Evolutionary conservation across 2,329 filamentous ascomycete genomes (phyloP), one percentile per base, ranked within the genome.

Genomic region (Pyrenophora seminiperda): DNA sequence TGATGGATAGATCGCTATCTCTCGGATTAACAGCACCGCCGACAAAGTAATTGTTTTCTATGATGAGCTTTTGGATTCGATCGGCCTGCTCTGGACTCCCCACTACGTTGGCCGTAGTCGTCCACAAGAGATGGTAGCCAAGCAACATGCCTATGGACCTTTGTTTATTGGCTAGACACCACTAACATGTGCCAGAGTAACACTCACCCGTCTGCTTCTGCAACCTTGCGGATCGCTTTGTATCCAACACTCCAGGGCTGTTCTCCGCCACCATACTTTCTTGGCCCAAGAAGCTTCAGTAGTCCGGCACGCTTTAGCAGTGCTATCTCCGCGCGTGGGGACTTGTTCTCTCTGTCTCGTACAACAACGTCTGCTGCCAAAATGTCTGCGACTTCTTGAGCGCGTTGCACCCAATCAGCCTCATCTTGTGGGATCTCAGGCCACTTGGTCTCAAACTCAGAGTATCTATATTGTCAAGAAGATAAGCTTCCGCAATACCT

Each of bases 91-190:
- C 81, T 0, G 79, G 67, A 0, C 76, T 84, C 1, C 85, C 85
- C 7, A 87, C 81, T 0, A 87, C 74, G 50, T 81, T 81, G 13
- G 82, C 83, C 0, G 81, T 86, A 0, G 78, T 82, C 0, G 80
- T 83, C 84, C 84, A 88, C 6, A 86, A 74, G 4, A 87, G 73
- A 59, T 87, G 84, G 57, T 87, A 87, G 1, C 83, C 84, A 0
- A 87, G 74, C 0, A 88, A 76, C 83, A 86, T 86, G 1, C 84
- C 85, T 24, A 88, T 74, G 0, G 82, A 85, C 0, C 67, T 70
- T 36, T 7, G 1, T 7, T 1, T 27, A 4, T 20, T 18, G 39
- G 18, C 44, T 15, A 34, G n/a, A 5, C 41, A 5, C 7, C 1
- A 13, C 15, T 10, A 7, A 19, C 4, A 37, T 17, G 3, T 5